Percentiles rank a stretch among this genome's conserved stretches.
Conservation (phyloP, 768 basidiomycete species). For the Goffeauzyma gilvescens region DNA sequence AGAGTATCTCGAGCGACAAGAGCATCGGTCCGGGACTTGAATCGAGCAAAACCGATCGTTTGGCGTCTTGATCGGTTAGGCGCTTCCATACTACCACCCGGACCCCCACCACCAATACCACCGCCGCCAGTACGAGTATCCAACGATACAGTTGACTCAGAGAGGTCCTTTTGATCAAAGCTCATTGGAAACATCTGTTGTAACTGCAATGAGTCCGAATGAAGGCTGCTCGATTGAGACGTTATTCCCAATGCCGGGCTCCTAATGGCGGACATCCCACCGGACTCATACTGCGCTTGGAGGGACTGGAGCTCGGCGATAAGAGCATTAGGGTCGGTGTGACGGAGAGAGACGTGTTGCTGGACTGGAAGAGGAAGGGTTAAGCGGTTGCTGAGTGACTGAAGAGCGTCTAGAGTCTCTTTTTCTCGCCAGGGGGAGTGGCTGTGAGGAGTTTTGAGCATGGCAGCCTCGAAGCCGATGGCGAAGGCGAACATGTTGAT, state of each 20-base stretch:
- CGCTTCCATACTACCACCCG: no score
- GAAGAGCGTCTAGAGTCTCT: not conserved
- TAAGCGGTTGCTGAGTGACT: conserved; percentile 1
- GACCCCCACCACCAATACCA: no score
- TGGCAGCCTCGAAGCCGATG: conserved; percentile 86
- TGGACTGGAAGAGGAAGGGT: conserved; percentile 7
- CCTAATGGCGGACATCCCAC: no score
- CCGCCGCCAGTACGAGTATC: no score
- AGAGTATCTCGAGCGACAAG: conserved; percentile 68
- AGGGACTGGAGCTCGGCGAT: not conserved
- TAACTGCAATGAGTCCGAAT: no score
- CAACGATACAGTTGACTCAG: no score
- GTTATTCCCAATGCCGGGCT: no score
- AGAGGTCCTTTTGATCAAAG: no score
- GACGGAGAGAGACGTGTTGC: conserved; percentile 5
- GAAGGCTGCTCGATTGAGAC: no score
- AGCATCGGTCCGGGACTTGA: conserved; percentile 69
- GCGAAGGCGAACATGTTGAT: conserved; percentile 99
- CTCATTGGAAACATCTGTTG: no score
- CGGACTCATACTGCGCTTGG: no score
- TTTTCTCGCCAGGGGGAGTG: conserved; percentile 2
- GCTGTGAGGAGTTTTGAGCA: conserved; percentile 89
- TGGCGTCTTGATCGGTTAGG: conserved; percentile 59
- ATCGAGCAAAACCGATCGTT: conserved; percentile 96
- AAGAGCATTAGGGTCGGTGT: not conserved